phyloP scores from a whole-genome alignment of 2,329 filamentous ascomycete genomes.

The Cryphonectria parasitica region DNA sequence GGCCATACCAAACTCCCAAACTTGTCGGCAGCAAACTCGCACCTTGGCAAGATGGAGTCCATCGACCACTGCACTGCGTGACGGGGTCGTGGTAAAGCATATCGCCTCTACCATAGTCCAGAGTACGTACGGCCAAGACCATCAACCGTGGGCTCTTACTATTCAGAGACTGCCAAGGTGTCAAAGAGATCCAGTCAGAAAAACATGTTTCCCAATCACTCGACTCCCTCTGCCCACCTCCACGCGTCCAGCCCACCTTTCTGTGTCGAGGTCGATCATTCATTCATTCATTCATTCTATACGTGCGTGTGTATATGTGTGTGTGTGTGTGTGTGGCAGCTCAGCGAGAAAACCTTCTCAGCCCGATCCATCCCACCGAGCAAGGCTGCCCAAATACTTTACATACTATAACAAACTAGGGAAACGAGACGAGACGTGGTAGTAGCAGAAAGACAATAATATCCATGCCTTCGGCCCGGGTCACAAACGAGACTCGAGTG shows the following conservation, averaged over 20 bases:
- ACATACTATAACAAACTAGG: background rate
- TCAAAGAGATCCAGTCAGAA: slow-evolving; percentile 21
- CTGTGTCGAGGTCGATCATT: background rate
- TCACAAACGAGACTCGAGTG: background rate
- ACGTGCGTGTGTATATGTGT: too few relatives aligned
- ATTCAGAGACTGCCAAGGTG: slow-evolving; percentile 28
- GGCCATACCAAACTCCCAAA: background rate
- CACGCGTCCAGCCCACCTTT: slow-evolving; percentile 11
- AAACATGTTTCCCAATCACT: slow-evolving; percentile 21
- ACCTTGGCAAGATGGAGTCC: background rate
- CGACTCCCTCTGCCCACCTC: background rate
- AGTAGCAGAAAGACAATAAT: background rate
- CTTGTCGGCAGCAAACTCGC: background rate
- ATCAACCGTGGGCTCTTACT: slow-evolving; percentile 23
- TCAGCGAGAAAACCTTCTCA: background rate
- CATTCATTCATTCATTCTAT: background rate
- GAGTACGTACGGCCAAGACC: slow-evolving; percentile 19
- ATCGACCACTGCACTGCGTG: background rate
- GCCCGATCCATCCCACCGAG: background rate
- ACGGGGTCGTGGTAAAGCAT: background rate
- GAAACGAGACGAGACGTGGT: background rate
- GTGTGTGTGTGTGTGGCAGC: background rate
- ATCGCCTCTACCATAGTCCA: slow-evolving; percentile 7
- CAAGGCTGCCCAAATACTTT: slow-evolving; percentile 2
- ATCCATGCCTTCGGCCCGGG: background rate